Evolutionary conservation across 2,329 filamentous ascomycete species (phyloP).

Genomic region (Dothiorella sarmentorum): DNA sequence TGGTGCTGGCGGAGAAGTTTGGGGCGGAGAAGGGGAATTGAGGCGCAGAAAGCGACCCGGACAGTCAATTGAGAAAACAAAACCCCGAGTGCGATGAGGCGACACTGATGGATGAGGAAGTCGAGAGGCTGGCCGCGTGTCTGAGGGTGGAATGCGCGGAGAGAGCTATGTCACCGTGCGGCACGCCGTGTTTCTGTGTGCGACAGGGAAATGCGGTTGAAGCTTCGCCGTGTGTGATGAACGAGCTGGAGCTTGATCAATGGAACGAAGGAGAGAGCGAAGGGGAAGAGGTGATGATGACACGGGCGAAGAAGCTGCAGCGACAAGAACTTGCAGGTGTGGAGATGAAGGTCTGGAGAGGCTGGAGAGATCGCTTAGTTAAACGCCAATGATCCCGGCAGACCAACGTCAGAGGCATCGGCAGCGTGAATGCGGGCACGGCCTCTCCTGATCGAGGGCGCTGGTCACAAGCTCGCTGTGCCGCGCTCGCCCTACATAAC

Average conservation of each 20-base stretch:
- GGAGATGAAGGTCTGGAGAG: slow-evolving; percentile 1
- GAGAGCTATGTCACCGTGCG: slow-evolving; percentile 1
- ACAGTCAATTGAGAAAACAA: neutral
- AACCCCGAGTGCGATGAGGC: neutral
- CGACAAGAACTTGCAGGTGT: neutral
- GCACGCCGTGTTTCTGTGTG: neutral
- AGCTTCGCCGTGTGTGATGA: neutral
- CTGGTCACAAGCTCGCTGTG: slow-evolving; percentile 1
- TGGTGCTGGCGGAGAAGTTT: neutral
- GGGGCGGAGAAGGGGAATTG: neutral
- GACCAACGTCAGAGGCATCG: slow-evolving; percentile 17
- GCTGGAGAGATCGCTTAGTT: slow-evolving; percentile 7
- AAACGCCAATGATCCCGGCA: neutral
- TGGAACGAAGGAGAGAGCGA: neutral
- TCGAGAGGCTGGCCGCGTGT: slow-evolving; percentile 2
- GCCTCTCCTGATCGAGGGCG: neutral
- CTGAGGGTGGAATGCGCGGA: slow-evolving; percentile 3
- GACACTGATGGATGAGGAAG: neutral
- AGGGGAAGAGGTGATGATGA: neutral
- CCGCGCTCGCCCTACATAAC: neutral
- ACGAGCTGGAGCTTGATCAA: neutral
- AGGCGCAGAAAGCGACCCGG: neutral
- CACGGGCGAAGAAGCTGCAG: neutral
- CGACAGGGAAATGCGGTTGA: neutral
- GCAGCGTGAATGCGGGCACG: neutral